phyloP scores from a whole-genome alignment of 305 asterid genomes.

The Fraxinus latifolia region DNA sequence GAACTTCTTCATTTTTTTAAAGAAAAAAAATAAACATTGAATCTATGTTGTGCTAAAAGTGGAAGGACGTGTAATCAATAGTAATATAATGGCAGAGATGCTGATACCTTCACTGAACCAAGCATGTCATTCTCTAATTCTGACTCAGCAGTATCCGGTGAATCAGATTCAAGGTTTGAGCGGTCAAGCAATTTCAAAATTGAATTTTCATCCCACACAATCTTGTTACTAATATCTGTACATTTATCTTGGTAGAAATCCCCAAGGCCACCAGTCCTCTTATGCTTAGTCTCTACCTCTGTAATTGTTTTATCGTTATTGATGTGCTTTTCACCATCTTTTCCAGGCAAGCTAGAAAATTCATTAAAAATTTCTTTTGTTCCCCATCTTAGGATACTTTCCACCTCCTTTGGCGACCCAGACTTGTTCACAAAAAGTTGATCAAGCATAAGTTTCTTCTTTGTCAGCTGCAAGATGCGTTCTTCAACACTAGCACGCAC shows the following conservation, averaged over 20 bases:
- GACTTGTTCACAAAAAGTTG: slow-evolving; percentile 91
- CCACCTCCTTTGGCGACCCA: slow-evolving; percentile 93
- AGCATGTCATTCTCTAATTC: slow-evolving; percentile 87
- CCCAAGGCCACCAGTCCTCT: slow-evolving; percentile 89
- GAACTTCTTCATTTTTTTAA: neutral
- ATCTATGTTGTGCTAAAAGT: neutral
- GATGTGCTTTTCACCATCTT: slow-evolving; percentile 51
- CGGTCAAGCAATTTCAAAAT: slow-evolving; percentile 89
- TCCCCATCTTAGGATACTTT: slow-evolving; percentile 93
- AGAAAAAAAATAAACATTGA: neutral
- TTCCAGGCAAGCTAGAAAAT: slow-evolving; percentile 46
- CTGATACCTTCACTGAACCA: slow-evolving; percentile 86
- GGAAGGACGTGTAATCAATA: slow-evolving; percentile 13
- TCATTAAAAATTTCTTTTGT: slow-evolving; percentile 92
- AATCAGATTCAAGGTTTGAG: slow-evolving; percentile 65
- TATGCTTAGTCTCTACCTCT: slow-evolving; percentile 65
- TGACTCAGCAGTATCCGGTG: slow-evolving; percentile 64
- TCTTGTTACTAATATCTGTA: slow-evolving; percentile 70
- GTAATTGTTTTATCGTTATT: slow-evolving; percentile 45
- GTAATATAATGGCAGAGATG: slow-evolving; percentile 24
- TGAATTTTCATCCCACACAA: slow-evolving; percentile 84
- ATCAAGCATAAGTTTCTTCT: slow-evolving; percentile 95
- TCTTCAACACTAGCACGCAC: slow-evolving; percentile 99
- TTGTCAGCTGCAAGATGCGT: slow-evolving; percentile 95
- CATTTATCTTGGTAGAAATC: slow-evolving; percentile 89